Conservation (phyloP, 352 stramenopile genomes). For the Globisporangium cylindrosporum region DNA sequence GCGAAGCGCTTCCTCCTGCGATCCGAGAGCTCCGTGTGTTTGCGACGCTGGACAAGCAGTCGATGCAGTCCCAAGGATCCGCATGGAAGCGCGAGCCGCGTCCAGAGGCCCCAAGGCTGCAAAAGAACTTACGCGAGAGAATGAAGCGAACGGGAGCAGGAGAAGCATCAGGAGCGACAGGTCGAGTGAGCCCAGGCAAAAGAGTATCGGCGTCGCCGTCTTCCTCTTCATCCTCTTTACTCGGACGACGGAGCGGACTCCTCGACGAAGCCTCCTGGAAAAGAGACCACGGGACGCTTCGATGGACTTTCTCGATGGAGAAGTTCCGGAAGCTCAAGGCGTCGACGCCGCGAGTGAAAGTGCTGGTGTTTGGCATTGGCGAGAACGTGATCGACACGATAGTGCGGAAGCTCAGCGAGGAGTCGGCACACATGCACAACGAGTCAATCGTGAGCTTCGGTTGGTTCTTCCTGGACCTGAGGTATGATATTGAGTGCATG, state of each 20-base stretch:
- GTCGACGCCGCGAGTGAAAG: slow-evolving; percentile 59
- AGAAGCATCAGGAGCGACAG: not conserved
- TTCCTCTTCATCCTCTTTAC: not conserved
- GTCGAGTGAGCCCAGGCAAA: slow-evolving; percentile 2
- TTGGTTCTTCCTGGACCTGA: slow-evolving; percentile 82
- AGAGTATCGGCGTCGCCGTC: not conserved
- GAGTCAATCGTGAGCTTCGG: slow-evolving; percentile 58
- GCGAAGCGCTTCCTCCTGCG: not conserved
- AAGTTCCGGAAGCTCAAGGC: slow-evolving; percentile 65
- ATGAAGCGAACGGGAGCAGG: not conserved
- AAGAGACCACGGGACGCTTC: slow-evolving; percentile 41
- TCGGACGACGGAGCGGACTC: slow-evolving; percentile 33
- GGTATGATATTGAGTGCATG: slow-evolving; percentile 24
- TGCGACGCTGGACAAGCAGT: slow-evolving; percentile 47
- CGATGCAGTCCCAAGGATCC: slow-evolving; percentile 46
- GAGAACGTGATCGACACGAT: slow-evolving; percentile 20
- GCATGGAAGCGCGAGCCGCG: slow-evolving; percentile 47
- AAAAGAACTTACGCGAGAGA: slow-evolving; percentile 6
- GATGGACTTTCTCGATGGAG: slow-evolving; percentile 60
- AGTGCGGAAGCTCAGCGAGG: slow-evolving; percentile 7
- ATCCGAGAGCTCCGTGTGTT: slow-evolving; percentile 64
- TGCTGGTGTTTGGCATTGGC: slow-evolving; percentile 66
- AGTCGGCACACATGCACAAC: slow-evolving; percentile 24
- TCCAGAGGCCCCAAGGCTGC: not conserved
- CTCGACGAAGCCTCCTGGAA: slow-evolving; percentile 58